phyloP scores from a whole-genome alignment of 116 monocot genomes.

The Zostera marina region DNA sequence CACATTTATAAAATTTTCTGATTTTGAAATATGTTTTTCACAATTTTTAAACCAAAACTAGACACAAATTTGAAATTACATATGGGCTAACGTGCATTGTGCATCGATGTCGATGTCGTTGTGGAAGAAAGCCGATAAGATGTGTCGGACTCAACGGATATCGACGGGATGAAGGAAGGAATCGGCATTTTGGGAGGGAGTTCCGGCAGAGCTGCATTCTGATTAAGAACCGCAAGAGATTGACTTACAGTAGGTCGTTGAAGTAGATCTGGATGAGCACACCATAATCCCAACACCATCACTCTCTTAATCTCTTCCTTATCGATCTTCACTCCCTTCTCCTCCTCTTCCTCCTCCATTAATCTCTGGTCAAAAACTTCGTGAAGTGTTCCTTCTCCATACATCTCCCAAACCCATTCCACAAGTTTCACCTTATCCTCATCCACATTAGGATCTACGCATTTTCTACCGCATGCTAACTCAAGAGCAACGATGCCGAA shows the following conservation, averaged over 20 bases:
- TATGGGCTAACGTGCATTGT: too few relatives aligned
- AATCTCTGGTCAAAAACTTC: constrained; percentile 12
- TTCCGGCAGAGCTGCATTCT: constrained; percentile 12
- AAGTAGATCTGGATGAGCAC: neutral
- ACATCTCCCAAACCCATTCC: constrained; percentile 36
- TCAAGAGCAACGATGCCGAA: constrained; percentile 39
- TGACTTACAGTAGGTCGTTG: constrained; percentile 19
- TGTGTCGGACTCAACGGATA: too few relatives aligned
- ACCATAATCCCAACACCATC: constrained; percentile 35
- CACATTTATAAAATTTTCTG: too few relatives aligned
- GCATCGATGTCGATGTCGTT: too few relatives aligned
- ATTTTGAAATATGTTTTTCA: too few relatives aligned
- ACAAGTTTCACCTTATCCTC: constrained; percentile 10
- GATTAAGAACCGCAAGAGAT: constrained; percentile 14
- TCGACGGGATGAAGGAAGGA: neutral
- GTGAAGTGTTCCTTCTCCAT: constrained; percentile 9
- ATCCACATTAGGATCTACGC: constrained; percentile 1
- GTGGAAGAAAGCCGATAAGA: too few relatives aligned
- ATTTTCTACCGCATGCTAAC: constrained; percentile 30
- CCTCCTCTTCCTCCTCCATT: constrained; percentile 4
- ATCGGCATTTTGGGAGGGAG: constrained; percentile 23
- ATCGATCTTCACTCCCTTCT: constrained; percentile 9
- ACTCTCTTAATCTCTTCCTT: constrained; percentile 15
- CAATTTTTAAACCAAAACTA: too few relatives aligned
- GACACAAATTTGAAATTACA: too few relatives aligned